Evolutionary conservation across 257 asterid genomes (phyloP), one percentile per base, ranked within the genome.

Genomic region (Solanum chilense): DNA sequence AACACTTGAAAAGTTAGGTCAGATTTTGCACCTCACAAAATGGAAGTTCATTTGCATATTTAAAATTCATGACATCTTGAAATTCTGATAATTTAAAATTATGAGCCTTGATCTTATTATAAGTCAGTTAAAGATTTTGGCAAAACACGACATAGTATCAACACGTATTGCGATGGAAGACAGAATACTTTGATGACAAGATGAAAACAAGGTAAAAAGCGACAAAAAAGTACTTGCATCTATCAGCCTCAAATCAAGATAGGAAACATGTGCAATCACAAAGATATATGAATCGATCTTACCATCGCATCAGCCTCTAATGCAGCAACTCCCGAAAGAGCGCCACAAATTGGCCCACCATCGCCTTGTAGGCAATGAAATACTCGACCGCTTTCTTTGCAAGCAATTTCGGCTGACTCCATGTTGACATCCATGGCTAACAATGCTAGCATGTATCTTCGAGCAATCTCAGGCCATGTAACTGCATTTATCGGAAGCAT

Each of bases 381-480:
- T 89, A 96, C 96, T 86, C 91, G 96, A 44, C 98, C 95, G 83
- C 99, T 95, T 91, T 94, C 99, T 83, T 96, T 96, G 93, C 88
- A 91, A 83, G 94, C 95, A 88, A 93, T 90, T 87, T 97, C 99
- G 25, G 95, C 74, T 45, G 98, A 95, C 75, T 97, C 99, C 90
- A 93, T 97, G 90, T 92, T 93, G 84, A 97, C 94, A 62, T 94
- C 98, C 99, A 94, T 93, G 52, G 98, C 89, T 62, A 94, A 86
- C 81, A 96, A 93, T 42, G 98, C 97, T 89, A 94, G 86, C 88
- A 93, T 93, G 86, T 93, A 96, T 87, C 99, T 93, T 89, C 99
- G 93, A 75, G 98, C 94, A 76, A 97, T 91, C 94, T 97, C 99
- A 80, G 94, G 99, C 99, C 99, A 97, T 3, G 99, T 96, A 87